Conservation (phyloP, 306 rosid species). For the Castanea crenata region DNA sequence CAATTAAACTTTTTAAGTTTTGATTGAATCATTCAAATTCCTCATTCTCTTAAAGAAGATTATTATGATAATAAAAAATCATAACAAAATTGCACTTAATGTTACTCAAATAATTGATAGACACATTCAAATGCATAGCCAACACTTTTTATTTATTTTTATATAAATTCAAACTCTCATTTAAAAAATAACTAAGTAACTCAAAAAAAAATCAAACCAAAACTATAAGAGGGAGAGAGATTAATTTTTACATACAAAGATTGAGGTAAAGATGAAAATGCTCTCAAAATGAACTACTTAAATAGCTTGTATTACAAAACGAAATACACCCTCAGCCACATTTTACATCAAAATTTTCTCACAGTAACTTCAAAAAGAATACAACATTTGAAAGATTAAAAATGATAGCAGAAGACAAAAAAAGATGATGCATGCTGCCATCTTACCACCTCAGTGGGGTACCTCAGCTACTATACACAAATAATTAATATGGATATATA, state of each 20-base stretch:
- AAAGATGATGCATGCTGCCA: constrained; percentile 12
- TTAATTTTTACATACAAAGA: background rate
- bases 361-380: constrained; percentile 10
- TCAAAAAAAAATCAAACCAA: too few species aligned
- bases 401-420: background rate
- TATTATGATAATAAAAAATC: too few species aligned
- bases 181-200: too few species aligned
- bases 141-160: too few species aligned
- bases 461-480: constrained; percentile 20
- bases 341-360: constrained; percentile 21
- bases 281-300: background rate
- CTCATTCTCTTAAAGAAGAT: too few species aligned
- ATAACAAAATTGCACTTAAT: too few species aligned
- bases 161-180: too few species aligned
- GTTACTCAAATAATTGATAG: too few species aligned
- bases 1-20: too few species aligned
- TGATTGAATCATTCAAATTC: too few species aligned
- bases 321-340: background rate
- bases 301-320: constrained; percentile 5
- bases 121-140: too few species aligned
- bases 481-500: constrained; percentile 10
- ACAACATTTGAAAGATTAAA: background rate
- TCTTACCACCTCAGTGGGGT: background rate
- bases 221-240: too few species aligned
- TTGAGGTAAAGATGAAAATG: background rate